A percentile compares a stretch with the other conserved stretches of the same genome.
These are phyloP conservation scores for Schwanniomyces etchellsii DNA, from an alignment of 1,139 yeast genomes.

Conservation along the genomic window DNA sequence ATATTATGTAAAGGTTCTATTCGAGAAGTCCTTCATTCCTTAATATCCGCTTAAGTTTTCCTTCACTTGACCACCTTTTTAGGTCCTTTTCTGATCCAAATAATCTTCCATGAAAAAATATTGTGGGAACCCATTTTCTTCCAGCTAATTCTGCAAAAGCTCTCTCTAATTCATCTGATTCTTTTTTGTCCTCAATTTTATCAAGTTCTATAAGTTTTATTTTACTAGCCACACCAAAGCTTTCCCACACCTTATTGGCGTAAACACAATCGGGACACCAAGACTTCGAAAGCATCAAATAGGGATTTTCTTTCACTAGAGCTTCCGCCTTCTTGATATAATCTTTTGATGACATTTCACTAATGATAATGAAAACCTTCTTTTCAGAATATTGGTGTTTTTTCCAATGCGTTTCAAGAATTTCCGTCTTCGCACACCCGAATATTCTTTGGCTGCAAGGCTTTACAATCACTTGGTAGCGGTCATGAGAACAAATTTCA, in stretches of 20 bases:
- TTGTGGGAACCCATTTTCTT: constrained; percentile 67
- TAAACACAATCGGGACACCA: constrained; percentile 81
- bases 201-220: constrained; percentile 58
- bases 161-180: constrained; percentile 51
- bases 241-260: constrained; percentile 49
- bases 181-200: constrained; percentile 41
- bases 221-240: constrained; percentile 43
- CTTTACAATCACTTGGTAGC: too few relatives aligned
- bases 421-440: too few relatives aligned
- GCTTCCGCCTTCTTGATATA: constrained; percentile 33
- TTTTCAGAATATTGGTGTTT: background rate
- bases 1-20: too few relatives aligned
- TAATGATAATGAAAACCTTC: background rate
- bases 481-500: too few relatives aligned
- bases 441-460: too few relatives aligned
- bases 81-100: constrained; percentile 57
- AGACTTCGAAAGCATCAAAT: constrained; percentile 57
- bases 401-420: too few relatives aligned
- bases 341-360: constrained; percentile 8
- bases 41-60: constrained; percentile 37
- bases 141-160: constrained; percentile 60
- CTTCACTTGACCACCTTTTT: constrained; percentile 37
- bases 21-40: constrained; percentile 21
- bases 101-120: constrained; percentile 57
- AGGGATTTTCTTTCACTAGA: constrained; percentile 40